Evolutionary conservation across 2,329 filamentous ascomycete species (phyloP), one percentile per base, ranked within the genome.

Genomic region (Cyanodermella asteris): DNA sequence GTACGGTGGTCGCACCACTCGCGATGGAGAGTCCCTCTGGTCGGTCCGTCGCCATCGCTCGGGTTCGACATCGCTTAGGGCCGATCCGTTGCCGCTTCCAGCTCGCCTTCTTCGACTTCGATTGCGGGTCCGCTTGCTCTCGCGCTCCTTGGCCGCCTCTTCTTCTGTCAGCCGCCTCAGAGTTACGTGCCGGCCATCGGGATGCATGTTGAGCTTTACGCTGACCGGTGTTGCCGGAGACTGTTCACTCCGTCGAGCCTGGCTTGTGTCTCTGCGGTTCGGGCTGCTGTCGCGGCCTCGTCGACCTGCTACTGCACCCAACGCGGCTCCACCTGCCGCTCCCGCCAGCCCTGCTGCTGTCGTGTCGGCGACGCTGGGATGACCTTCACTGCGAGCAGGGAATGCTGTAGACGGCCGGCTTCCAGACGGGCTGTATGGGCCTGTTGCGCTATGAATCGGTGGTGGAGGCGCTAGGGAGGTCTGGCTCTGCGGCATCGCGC

Each of bases 121-220:
- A 58, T 57, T n/a, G n/a, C n/a, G n/a, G n/a, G n/a, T n/a, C n/a
- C n/a, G n/a, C n/a, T n/a, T n/a, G n/a, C n/a, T n/a, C 35, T 64
- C 59, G 15, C 64, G 58, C 32, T 62, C 61, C 5, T 62, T 63
- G 7, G 61, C 61, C 9, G 64, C 64, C 49, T 71, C 66, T 44
- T 67, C 59, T 36, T 67, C 61, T 7, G 62, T 65, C 14, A 72
- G 46, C 8, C 64, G 51, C 15, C 65, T 54, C 6, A 72, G 50
- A 3, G 67, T 72, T 18, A 72, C 64, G 36, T 67, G 61, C 6
- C 64, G 55, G 13, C 64, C 64, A 33, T 71, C 64, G 29, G 61
- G 59, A 42, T 70, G 64, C 56, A 70, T 65, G 38, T 68, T 67
- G 20, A 72, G 57, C 41, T 70, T 68, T 28, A 72, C 57, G 16